A percentile compares a stretch with the other conserved stretches of the same genome.
Conservation (phyloP, 345 rosid genomes). For the Boechera divaricarpa region DNA sequence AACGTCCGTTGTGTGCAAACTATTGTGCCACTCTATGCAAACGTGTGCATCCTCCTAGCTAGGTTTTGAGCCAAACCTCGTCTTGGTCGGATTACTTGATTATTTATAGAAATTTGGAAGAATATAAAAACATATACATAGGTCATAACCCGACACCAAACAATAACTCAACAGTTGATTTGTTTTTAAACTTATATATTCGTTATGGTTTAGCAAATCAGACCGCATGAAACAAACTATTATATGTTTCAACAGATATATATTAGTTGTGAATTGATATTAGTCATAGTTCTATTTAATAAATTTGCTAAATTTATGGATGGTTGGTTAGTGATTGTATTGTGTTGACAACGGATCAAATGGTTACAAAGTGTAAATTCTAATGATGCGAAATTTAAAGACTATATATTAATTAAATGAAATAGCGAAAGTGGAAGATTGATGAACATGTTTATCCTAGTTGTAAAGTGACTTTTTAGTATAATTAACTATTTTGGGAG, state of each 20-base stretch:
- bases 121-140: background rate
- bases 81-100: constrained; percentile 5
- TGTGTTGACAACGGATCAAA: background rate
- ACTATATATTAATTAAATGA: constrained; percentile 7
- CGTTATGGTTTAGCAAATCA: background rate
- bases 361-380: constrained; percentile 37
- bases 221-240: background rate
- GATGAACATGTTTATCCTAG: constrained; percentile 35
- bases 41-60: constrained; percentile 20
- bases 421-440: constrained; percentile 12
- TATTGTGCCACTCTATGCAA: constrained; percentile 7
- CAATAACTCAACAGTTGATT: background rate
- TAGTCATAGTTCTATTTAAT: background rate
- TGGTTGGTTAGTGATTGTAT: constrained; percentile 9
- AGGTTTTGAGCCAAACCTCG: constrained; percentile 1
- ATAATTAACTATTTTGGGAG: constrained; percentile 34
- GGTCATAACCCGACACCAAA: background rate
- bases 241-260: background rate
- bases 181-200: background rate
- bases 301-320: background rate
- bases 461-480: constrained; percentile 40
- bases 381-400: constrained; percentile 28
- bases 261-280: background rate
- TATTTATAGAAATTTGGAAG: background rate
- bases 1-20: constrained; percentile 21